phyloP scores from a whole-genome alignment of 225 moss, liverwort and hornwort genomes.

The Straminergon stramineum region DNA sequence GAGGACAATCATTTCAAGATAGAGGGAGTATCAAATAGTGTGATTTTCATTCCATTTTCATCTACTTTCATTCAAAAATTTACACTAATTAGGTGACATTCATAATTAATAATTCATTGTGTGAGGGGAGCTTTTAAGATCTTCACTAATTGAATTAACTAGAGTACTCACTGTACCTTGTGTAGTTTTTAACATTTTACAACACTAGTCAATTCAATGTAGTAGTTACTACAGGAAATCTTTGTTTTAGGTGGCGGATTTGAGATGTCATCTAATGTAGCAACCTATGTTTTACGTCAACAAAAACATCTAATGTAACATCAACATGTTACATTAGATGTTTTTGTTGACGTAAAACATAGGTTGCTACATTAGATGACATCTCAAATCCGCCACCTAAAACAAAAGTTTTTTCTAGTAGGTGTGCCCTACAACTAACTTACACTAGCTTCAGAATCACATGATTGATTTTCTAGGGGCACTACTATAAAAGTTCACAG shows the following conservation, averaged over 20 bases:
- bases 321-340: no score
- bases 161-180: no score
- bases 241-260: no score
- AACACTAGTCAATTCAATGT: background rate
- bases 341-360: no score
- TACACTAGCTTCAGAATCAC: fast-evolving
- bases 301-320: no score
- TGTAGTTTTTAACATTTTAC: background rate
- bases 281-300: no score
- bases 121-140: background rate
- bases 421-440: background rate
- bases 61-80: background rate
- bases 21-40: background rate
- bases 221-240: no score
- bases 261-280: no score
- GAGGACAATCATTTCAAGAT: no score
- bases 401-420: no score
- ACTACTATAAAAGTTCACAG: background rate
- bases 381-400: no score
- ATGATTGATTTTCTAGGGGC: fast-evolving
- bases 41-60: background rate
- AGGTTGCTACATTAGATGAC: no score
- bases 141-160: background rate
- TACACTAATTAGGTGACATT: background rate
- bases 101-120: background rate